Evolutionary conservation across 495 filamentous ascomycete species (phyloP), one percentile per base, ranked within the genome.

Genomic region (Neurospora sp.): DNA sequence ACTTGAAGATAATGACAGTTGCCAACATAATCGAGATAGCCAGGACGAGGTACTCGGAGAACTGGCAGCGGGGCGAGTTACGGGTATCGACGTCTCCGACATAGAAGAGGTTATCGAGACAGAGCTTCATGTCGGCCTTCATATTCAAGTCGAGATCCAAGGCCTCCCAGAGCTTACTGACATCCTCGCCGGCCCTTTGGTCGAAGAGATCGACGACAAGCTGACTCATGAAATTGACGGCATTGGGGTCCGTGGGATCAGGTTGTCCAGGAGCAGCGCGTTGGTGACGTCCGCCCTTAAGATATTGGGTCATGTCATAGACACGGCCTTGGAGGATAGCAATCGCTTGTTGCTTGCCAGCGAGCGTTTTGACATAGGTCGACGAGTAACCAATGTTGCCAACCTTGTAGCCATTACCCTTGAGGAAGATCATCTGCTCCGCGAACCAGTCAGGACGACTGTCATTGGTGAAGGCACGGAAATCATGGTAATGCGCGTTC

Each of bases 61-160:
- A 98, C 75, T 90, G 85, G 84, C 96, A 99, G 74, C 89, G 87
- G 31, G 89, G 81, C 4, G 94, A 97, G 79, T 94, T 94, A 82
- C 96, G 87, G 22, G 96, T 98, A 80, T 99, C 96, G 27, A 96
- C 85, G 74, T 94, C 91, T 48, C 95, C 96, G 61, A 97, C 89
- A 77, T 96, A 97, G 86, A 99, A 99, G 39, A 99, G 88, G 72
- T 97, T 97, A 82, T 97, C 91, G 70, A 99, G 86, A 78, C 96
- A 99, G 4, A 90, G 81, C 77, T 92, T 87, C 94, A 97, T 96
- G 40, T 88, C 84, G 22, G 78, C 74, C 72, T 90, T 90, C 74
- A 88, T 73, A 1, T 74, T 82, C 1, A 80, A 35, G 75, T 85
- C 82, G 39, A 98, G 82, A 18, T 77, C 75, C 14, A 97, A 85